These are phyloP conservation scores for Plasmodiophora brassicae DNA, from an alignment of 208 protist genomes.

Conservation along the genomic window DNA sequence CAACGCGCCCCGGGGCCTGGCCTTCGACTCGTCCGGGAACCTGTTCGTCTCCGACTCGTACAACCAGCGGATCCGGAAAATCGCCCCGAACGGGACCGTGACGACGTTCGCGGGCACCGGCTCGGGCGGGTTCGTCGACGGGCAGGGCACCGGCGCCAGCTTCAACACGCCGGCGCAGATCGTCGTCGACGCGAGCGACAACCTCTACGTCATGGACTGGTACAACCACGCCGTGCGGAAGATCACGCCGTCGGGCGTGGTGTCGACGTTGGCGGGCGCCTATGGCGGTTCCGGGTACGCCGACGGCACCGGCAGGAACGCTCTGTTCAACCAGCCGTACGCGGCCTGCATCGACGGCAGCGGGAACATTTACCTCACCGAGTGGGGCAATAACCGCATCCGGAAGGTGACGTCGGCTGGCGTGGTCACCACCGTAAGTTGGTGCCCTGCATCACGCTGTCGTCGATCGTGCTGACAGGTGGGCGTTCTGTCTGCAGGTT, in stretches of 20 bases:
- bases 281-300: too few relatives aligned
- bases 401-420: background rate
- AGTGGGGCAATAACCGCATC: slow-evolving; percentile 32
- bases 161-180: slow-evolving; percentile 7
- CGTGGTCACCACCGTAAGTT: slow-evolving; percentile 29
- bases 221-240: slow-evolving; percentile 31
- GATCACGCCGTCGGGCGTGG: background rate
- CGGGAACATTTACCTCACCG: slow-evolving; percentile 30
- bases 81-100: background rate
- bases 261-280: slow-evolving; percentile 30
- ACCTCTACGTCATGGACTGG: slow-evolving; percentile 2
- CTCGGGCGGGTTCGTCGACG: background rate
- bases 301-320: background rate
- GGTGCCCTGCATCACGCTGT: too few relatives aligned
- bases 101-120: slow-evolving; percentile 16
- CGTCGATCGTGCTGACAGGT: too few relatives aligned
- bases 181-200: background rate
- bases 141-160: background rate
- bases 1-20: too few relatives aligned
- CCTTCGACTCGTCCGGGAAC: background rate
- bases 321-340: slow-evolving; percentile 20
- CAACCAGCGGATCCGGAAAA: slow-evolving; percentile 36
- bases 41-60: slow-evolving; percentile 32
- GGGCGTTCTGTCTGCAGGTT: too few relatives aligned
- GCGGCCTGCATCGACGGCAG: background rate